These are phyloP conservation scores for Lunasporangiospora selenospora DNA, from an alignment of 192 early-diverging fungal species.

Conservation along the genomic window DNA sequence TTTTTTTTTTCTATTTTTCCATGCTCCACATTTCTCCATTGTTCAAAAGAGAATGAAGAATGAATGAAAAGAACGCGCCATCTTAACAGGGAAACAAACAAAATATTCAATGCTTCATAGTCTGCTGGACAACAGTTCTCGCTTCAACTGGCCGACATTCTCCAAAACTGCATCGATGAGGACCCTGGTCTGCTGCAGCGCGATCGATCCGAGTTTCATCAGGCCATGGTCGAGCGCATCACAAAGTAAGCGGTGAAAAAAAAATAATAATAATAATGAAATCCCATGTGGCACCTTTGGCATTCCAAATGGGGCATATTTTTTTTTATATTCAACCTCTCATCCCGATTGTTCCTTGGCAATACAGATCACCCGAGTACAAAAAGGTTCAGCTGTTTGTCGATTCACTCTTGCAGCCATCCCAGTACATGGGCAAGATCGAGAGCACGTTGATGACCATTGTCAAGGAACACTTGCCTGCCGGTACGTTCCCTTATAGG, in stretches of 20 bases:
- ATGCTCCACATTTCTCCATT: background rate
- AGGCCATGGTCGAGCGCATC: conserved; percentile 41
- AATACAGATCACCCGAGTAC: conserved; percentile 43
- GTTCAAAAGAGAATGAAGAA: too few relatives aligned
- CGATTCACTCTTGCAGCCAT: conserved; percentile 32
- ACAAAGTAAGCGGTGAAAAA: conserved; percentile 38
- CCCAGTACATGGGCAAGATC: conserved; percentile 44
- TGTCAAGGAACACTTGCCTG: conserved; percentile 37
- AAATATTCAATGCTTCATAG: background rate
- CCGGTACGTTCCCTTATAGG: conserved; percentile 4
- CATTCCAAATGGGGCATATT: too few relatives aligned
- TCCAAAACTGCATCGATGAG: conserved; percentile 34
- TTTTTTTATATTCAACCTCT: too few relatives aligned
- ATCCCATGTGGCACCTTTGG: too few relatives aligned
- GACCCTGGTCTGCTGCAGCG: conserved; percentile 37
- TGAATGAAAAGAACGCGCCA: too few relatives aligned
- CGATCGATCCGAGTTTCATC: conserved; percentile 45
- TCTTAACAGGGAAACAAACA: background rate
- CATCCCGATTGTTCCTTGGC: too few relatives aligned
- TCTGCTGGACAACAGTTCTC: conserved; percentile 36
- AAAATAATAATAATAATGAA: too few relatives aligned
- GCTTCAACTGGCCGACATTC: conserved; percentile 30
- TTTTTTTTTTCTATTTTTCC: background rate
- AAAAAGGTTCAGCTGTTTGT: conserved; percentile 45
- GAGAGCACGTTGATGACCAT: conserved; percentile 34